Percentiles rank a stretch among this genome's conserved stretches.
These are phyloP conservation scores for Magnaporthiopsis rhizophila DNA, from an alignment of 2,329 filamentous ascomycete species.

Conservation along the genomic window DNA sequence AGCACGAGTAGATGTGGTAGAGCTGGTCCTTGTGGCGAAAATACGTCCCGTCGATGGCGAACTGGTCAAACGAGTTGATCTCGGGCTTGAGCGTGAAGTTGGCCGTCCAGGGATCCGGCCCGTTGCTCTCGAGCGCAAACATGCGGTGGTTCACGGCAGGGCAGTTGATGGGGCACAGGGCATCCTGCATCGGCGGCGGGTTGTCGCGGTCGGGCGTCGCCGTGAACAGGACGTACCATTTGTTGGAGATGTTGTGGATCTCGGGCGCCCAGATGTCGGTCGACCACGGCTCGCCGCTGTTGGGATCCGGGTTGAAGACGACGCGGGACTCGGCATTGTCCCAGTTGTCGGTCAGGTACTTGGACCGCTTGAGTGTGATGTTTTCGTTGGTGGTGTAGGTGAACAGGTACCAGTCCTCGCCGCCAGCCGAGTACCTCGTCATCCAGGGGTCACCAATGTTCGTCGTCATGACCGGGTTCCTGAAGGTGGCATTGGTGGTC, in stretches of 20 bases:
- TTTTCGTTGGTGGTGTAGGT: slow-evolving; percentile 31
- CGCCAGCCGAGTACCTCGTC: slow-evolving; percentile 23
- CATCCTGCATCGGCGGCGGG: slow-evolving; percentile 24
- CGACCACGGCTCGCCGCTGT: slow-evolving; percentile 24
- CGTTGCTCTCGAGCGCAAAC: slow-evolving; percentile 24
- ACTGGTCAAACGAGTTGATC: slow-evolving; percentile 27
- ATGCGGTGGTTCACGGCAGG: slow-evolving; percentile 29
- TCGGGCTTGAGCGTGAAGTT: slow-evolving; percentile 23
- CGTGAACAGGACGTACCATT: slow-evolving; percentile 20
- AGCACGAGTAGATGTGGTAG: slow-evolving; percentile 29
- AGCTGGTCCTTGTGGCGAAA: slow-evolving; percentile 21
- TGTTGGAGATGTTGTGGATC: slow-evolving; percentile 22
- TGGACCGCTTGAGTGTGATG: slow-evolving; percentile 29
- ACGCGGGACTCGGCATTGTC: slow-evolving; percentile 27
- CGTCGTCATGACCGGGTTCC: slow-evolving; percentile 29
- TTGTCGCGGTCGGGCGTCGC: slow-evolving; percentile 26
- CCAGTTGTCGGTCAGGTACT: slow-evolving; percentile 30
- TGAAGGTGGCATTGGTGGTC: slow-evolving; percentile 26
- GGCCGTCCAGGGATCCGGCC: slow-evolving; percentile 25
- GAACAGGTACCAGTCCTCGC: slow-evolving; percentile 30
- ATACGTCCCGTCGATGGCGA: slow-evolving; percentile 29
- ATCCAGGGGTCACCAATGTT: slow-evolving; percentile 33
- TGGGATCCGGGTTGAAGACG: slow-evolving; percentile 25
- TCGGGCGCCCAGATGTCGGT: slow-evolving; percentile 28
- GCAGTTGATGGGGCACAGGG: slow-evolving; percentile 25